Evolutionary conservation across 139 green algal genomes (phyloP), one percentile per base, ranked within the genome.

Genomic region (Coelastrella sp.): DNA sequence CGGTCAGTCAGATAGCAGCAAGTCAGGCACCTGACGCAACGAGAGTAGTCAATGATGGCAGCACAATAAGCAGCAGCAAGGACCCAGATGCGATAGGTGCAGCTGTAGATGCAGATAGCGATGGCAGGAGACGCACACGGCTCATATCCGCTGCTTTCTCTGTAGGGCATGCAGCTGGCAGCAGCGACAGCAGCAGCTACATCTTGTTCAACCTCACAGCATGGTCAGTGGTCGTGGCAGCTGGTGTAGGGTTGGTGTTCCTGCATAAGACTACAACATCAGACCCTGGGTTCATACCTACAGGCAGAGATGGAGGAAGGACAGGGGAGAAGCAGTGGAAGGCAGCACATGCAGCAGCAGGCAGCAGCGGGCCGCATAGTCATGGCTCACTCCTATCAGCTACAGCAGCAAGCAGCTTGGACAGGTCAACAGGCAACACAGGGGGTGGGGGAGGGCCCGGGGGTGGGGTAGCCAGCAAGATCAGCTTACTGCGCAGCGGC

Each of bases 261-360:
- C 91, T 98, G 38, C 95, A 95, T 88, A 89, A 90, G 35, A 95
- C 92, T 40, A 98, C 95, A 34, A 92, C 87, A 0, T 84, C 88
- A 19, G 95, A 98, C 85, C 95, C 95, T 17, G 95, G 95, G 21
- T 94, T 95, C 74, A 83, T 98, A 1, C 89, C 93, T 66, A 90
- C 80, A 13, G 87, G 88, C 9, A 88, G 80, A 73, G 89, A 92
- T 45, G 83, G 76, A 3, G 66, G 85, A 74, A 83, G 64, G 43
- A 86, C 51, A 34, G 66, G 79, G 5, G 77, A 85, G 72, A 89
- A 84, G 78, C 38, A 27, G 71, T 32, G 32, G 53, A 79, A 64
- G 35, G 48, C 63, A 66, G 35, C 64, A 63, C 25, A 62, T 37
- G 73, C 86, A 69, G 72, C 79, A 34, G 71, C 71, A 45, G 45